phyloP scores from a whole-genome alignment of 805 yeast genomes.

The Kazachstania africana region DNA sequence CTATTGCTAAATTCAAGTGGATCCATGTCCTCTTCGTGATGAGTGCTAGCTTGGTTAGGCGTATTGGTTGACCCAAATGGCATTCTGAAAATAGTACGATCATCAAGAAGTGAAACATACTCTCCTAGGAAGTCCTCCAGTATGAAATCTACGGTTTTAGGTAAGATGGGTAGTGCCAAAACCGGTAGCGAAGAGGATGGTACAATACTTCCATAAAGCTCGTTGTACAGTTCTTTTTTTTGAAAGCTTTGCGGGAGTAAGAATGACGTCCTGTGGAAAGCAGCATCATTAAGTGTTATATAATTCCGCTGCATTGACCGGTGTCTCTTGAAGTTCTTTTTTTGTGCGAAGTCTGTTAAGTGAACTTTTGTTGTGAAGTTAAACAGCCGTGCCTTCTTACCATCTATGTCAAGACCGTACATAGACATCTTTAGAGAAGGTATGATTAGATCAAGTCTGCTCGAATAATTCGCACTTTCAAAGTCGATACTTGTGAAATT shows the following conservation, averaged over 20 bases:
- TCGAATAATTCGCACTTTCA: slow-evolving; percentile 53
- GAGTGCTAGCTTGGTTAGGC: neutral
- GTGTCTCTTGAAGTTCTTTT: slow-evolving; percentile 31
- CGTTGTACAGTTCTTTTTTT: slow-evolving; percentile 33
- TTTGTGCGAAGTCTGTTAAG: slow-evolving; percentile 48
- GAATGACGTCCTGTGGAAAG: slow-evolving; percentile 72
- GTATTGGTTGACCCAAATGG: neutral
- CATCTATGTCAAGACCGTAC: slow-evolving; percentile 15
- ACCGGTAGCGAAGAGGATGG: slow-evolving; percentile 57
- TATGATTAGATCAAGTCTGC: slow-evolving; percentile 37
- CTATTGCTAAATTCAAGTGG: neutral
- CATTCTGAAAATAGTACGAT: neutral
- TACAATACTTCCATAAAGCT: slow-evolving; percentile 38
- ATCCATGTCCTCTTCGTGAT: neutral
- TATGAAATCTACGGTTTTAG: slow-evolving; percentile 35
- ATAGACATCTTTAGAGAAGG: slow-evolving; percentile 32
- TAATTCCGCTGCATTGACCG: slow-evolving; percentile 51
- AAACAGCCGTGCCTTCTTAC: slow-evolving; percentile 23
- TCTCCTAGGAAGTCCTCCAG: slow-evolving; percentile 27
- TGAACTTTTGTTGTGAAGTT: slow-evolving; percentile 46
- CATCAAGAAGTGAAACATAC: slow-evolving; percentile 6
- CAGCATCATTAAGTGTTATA: slow-evolving; percentile 61
- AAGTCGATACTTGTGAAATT: slow-evolving; percentile 50
- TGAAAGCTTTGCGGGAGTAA: slow-evolving; percentile 43
- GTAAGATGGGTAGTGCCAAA: slow-evolving; percentile 47